Conservation (phyloP, 2,329 filamentous ascomycete genomes). For the Alternaria burnsii region DNA sequence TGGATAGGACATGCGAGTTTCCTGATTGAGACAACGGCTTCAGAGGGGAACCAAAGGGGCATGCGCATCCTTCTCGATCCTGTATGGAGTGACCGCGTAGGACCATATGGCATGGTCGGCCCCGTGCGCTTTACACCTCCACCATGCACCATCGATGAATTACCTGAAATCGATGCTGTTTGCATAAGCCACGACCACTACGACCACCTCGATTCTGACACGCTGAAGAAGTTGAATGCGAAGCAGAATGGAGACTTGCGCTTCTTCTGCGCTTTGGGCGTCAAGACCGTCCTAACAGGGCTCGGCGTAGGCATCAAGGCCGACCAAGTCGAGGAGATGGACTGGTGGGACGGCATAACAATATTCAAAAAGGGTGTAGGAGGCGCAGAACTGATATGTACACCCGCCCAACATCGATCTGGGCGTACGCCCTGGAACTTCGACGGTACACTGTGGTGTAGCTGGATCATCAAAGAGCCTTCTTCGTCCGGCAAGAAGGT, state of each 20-base stretch:
- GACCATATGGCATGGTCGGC: constrained; percentile 57
- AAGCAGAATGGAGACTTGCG: constrained; percentile 50
- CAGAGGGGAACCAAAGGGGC: constrained; percentile 44
- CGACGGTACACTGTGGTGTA: constrained; percentile 58
- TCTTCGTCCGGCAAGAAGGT: constrained; percentile 44
- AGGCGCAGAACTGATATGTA: constrained; percentile 55
- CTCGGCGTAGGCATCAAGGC: constrained; percentile 49
- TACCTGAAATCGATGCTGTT: constrained; percentile 62
- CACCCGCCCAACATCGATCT: constrained; percentile 59
- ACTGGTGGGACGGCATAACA: constrained; percentile 60
- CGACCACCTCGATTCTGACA: constrained; percentile 62
- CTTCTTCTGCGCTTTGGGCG: constrained; percentile 55
- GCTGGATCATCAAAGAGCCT: constrained; percentile 53
- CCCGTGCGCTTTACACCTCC: constrained; percentile 62
- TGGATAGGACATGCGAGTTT: constrained; percentile 64
- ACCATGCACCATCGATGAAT: constrained; percentile 59
- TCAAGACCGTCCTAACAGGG: constrained; percentile 49
- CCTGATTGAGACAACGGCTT: constrained; percentile 54
- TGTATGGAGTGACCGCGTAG: constrained; percentile 61
- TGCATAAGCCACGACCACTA: constrained; percentile 66
- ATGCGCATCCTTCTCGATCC: constrained; percentile 62
- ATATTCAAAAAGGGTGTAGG: constrained; percentile 46
- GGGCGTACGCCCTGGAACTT: constrained; percentile 53
- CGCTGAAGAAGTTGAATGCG: constrained; percentile 54
- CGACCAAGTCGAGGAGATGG: constrained; percentile 56